A percentile compares a stretch with the other conserved stretches of the same genome.
Evolutionary conservation across 1,139 yeast genomes (phyloP).

Genomic region (Yamadazyma aaseri): DNA sequence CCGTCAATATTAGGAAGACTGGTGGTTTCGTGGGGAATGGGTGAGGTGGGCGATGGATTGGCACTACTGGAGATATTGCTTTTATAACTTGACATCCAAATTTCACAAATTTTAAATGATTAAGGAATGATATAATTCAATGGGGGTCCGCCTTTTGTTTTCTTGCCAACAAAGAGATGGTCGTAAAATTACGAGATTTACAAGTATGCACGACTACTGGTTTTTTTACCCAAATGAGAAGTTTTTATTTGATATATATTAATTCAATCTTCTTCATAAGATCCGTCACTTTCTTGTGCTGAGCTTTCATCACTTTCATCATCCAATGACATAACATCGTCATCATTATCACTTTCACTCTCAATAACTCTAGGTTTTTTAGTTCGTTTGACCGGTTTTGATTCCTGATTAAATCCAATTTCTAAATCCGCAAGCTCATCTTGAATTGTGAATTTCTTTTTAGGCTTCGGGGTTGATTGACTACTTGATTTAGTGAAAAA

Average conservation of each 20-base stretch:
- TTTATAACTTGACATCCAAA: too few relatives aligned
- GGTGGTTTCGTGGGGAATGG: too few relatives aligned
- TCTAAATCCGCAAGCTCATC: conserved; percentile 11
- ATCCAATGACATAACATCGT: conserved; percentile 5
- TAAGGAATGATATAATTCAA: not conserved
- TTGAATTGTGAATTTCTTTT: conserved; percentile 8
- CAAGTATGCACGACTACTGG: not conserved
- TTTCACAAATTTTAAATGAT: too few relatives aligned
- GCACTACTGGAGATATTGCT: too few relatives aligned
- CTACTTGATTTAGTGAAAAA: conserved; percentile 3
- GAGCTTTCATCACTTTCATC: conserved; percentile 7
- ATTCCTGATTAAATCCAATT: not conserved
- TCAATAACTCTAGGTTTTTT: conserved; percentile 4
- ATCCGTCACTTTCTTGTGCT: conserved; percentile 7
- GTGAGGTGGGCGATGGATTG: too few relatives aligned
- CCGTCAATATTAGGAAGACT: too few relatives aligned
- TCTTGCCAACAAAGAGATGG: conserved; percentile 2
- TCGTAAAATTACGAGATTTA: conserved; percentile 4
- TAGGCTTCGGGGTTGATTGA: conserved; percentile 9
- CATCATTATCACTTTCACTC: conserved; percentile 7
- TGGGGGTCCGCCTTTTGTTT: conserved; percentile 4
- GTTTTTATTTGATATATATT: not conserved
- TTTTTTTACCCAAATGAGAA: not conserved
- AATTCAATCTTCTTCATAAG: conserved; percentile 7
- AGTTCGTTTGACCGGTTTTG: not conserved